Evolutionary conservation across 768 basidiomycete species (phyloP), one percentile per base, ranked within the genome.

Genomic region (Cantharellus anzutake): DNA sequence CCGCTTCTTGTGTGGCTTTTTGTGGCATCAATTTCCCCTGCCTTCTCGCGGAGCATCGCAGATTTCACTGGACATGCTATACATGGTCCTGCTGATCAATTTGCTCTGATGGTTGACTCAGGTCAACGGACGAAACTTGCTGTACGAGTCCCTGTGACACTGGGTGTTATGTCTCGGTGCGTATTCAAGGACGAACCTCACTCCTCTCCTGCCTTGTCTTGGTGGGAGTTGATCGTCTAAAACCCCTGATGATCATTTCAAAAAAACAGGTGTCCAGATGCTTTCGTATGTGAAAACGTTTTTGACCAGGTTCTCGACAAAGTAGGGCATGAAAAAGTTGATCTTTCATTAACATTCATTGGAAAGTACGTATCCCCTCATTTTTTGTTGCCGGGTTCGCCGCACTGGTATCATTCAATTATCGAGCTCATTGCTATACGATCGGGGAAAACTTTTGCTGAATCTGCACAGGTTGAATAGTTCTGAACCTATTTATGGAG

Each of bases 211-310:
- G 20, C 20, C 20, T 29, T 29, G 20, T 29, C 20, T 29, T 29
- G 20, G 20, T 29, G 20, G 20, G 20, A 29, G 20, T 29, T 29
- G 20, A 29, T 29, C 20, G 20, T 29, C 20, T 29, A 29, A n/a
- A n/a, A n/a, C n/a, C n/a, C n/a, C n/a, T n/a, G n/a, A 29, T 29
- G 20, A 29, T 29, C 20, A 29, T 29, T 29, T 29, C 20, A 29
- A 29, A 29, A 29, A 11, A 29, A 48, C 44, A 55, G 52, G 35
- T 84, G 90, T 67, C 87, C 89, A 0, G 90, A 94, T 67, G 89
- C 91, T 48, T 68, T 87, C 42, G 65, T 86, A 7, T 92, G 89
- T 67, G 91, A 94, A 69, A 71, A 75, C 3, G 73, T 84, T 0
- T 87, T 91, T 69, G 79, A 88, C 66, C 71, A 77, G 29, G 86